A percentile compares a stretch with the other conserved stretches of the same genome.
phyloP scores from a whole-genome alignment of 345 rosid genomes.

The Populus deltoides region DNA sequence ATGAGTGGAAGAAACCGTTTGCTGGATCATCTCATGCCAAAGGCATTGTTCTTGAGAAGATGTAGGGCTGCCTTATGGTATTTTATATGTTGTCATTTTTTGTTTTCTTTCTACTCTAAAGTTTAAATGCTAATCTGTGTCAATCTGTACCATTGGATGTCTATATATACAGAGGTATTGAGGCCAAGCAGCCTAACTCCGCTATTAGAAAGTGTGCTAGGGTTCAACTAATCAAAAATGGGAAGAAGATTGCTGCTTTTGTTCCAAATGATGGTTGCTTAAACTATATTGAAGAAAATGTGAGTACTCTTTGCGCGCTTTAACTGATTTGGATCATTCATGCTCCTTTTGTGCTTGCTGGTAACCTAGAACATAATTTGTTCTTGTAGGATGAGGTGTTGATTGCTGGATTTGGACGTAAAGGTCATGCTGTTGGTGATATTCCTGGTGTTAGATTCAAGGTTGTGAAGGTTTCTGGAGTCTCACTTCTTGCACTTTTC shows the following conservation, averaged over 20 bases:
- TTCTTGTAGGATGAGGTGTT: conserved; percentile 59
- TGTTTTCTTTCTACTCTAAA: background rate
- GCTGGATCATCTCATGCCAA: conserved; percentile 71
- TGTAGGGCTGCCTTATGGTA: conserved; percentile 21
- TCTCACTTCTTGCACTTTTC: conserved; percentile 75
- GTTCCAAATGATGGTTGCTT: conserved; percentile 97
- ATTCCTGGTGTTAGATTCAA: conserved; percentile 86
- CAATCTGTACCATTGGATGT: too few relatives aligned
- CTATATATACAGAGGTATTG: conserved; percentile 67
- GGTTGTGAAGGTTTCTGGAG: conserved; percentile 85
- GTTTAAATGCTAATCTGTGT: background rate
- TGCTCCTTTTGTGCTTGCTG: background rate
- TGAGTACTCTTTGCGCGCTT: conserved; percentile 66
- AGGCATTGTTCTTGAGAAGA: conserved; percentile 70
- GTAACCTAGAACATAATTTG: too few relatives aligned
- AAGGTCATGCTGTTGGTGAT: conserved; percentile 85
- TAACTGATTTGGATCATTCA: conserved; percentile 43
- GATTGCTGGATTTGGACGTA: conserved; percentile 79
- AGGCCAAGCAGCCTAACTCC: conserved; percentile 99
- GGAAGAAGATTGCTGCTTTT: conserved; percentile 96
- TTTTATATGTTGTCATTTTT: background rate
- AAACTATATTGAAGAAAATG: conserved; percentile 90
- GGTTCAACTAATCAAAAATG: conserved; percentile 94
- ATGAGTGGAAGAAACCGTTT: conserved; percentile 87
- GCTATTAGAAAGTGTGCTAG: conserved; percentile 97